phyloP scores from a whole-genome alignment of 1,139 yeast species.

The Arxiozyma bovina region DNA sequence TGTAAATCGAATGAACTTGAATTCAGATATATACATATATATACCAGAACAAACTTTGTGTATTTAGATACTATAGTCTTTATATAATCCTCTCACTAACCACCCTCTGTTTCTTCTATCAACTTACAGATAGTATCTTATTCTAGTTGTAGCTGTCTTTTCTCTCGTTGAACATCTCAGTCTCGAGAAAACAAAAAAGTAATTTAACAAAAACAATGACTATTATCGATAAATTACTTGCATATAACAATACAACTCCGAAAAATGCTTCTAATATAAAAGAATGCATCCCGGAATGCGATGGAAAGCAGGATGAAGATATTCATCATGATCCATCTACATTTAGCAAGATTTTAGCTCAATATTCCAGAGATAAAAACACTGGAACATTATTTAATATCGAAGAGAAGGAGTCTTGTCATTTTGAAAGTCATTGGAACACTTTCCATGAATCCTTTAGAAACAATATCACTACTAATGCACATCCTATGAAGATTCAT shows the following conservation, averaged over 20 bases:
- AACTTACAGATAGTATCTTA: not conserved
- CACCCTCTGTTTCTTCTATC: not conserved
- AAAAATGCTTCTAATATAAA: not conserved
- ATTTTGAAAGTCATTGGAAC: slow-evolving; percentile 26
- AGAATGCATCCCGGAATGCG: not conserved
- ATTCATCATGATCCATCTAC: slow-evolving; percentile 28
- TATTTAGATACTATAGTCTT: not conserved
- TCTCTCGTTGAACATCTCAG: not conserved
- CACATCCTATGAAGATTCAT: slow-evolving; percentile 2
- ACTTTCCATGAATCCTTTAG: slow-evolving; percentile 8
- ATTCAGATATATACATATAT: not conserved
- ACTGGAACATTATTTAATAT: slow-evolving; percentile 18
- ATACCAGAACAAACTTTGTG: not conserved
- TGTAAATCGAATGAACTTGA: not conserved
- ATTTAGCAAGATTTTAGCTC: slow-evolving; percentile 31
- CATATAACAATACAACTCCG: not conserved
- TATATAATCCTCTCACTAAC: too few relatives aligned
- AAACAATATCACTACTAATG: not conserved
- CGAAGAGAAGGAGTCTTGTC: slow-evolving; percentile 27
- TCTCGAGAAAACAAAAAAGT: not conserved
- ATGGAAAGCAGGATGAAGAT: not conserved
- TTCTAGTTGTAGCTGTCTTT: not conserved
- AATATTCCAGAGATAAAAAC: slow-evolving; percentile 28
- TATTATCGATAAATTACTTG: not conserved
- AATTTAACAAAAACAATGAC: not conserved